phyloP scores from a whole-genome alignment of 805 yeast species.

The Brettanomyces anomalus region DNA sequence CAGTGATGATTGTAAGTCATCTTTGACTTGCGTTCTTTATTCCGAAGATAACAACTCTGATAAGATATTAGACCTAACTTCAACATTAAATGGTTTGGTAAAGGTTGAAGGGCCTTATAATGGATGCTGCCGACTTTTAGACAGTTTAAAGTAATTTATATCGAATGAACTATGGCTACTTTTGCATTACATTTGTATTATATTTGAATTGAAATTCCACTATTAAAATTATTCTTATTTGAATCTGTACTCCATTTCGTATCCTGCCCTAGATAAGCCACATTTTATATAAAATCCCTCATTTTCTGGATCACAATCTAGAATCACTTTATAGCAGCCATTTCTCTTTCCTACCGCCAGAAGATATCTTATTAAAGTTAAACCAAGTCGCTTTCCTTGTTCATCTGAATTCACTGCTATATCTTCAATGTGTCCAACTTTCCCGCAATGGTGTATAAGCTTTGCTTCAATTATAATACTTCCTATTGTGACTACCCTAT shows the following conservation, averaged over 20 bases:
- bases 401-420: constrained; percentile 67
- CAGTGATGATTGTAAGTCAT: constrained; percentile 1
- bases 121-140: constrained; percentile 8
- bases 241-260: constrained; percentile 56
- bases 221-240: constrained; percentile 5
- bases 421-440: constrained; percentile 92
- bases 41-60: background rate
- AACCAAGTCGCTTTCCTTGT: constrained; percentile 82
- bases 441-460: constrained; percentile 74
- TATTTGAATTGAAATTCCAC: background rate
- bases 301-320: constrained; percentile 82
- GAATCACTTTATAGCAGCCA: constrained; percentile 82
- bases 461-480: constrained; percentile 73
- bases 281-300: constrained; percentile 85
- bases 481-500: constrained; percentile 73
- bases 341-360: constrained; percentile 44
- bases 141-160: constrained; percentile 5
- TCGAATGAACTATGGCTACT: background rate
- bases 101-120: constrained; percentile 11
- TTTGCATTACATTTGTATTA: background rate
- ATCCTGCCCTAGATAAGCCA: constrained; percentile 58
- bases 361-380: constrained; percentile 51
- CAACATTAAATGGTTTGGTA: constrained; percentile 11
- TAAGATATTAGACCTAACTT: constrained; percentile 7
- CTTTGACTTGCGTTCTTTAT: no score